Conservation (phyloP, 257 asterid species). For the Solanum sitiens region DNA sequence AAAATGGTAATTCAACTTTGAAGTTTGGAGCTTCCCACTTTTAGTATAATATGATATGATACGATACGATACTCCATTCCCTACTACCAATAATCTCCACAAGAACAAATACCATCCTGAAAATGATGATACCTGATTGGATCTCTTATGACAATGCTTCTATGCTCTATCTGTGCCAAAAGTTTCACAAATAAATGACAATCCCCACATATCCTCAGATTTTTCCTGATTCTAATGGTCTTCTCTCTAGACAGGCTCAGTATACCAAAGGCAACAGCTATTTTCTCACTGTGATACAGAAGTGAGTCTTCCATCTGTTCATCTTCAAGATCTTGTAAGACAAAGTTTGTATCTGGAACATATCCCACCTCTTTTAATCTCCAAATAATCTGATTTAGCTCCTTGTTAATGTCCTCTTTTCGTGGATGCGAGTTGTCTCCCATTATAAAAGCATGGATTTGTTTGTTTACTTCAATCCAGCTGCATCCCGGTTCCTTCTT, state of each 20-base stretch:
- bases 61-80: neutral
- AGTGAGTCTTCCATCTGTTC: slow-evolving; percentile 85
- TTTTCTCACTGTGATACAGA: slow-evolving; percentile 78
- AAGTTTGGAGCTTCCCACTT: too few species aligned
- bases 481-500: slow-evolving; percentile 96
- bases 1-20: too few species aligned
- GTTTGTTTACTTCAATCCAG: slow-evolving; percentile 72
- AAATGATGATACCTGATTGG: slow-evolving; percentile 92
- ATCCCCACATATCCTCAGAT: slow-evolving; percentile 86
- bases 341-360: slow-evolving; percentile 74
- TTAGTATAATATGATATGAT: too few species aligned
- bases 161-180: slow-evolving; percentile 48
- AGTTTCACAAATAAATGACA: slow-evolving; percentile 77
- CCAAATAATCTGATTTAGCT: slow-evolving; percentile 39
- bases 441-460: slow-evolving; percentile 64
- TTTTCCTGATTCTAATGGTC: slow-evolving; percentile 67
- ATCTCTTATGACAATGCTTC: slow-evolving; percentile 72
- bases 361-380: slow-evolving; percentile 64
- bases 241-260: slow-evolving; percentile 55
- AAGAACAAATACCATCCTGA: slow-evolving; percentile 65
- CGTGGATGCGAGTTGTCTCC: slow-evolving; percentile 71
- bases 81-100: slow-evolving; percentile 85
- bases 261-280: slow-evolving; percentile 62
- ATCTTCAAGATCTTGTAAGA: slow-evolving; percentile 81
- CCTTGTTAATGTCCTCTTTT: slow-evolving; percentile 29